A percentile compares a stretch with the other conserved stretches of the same genome.
phyloP scores from a whole-genome alignment of 176 grass and related monocot genomes.

The Aegilops sharonensis region DNA sequence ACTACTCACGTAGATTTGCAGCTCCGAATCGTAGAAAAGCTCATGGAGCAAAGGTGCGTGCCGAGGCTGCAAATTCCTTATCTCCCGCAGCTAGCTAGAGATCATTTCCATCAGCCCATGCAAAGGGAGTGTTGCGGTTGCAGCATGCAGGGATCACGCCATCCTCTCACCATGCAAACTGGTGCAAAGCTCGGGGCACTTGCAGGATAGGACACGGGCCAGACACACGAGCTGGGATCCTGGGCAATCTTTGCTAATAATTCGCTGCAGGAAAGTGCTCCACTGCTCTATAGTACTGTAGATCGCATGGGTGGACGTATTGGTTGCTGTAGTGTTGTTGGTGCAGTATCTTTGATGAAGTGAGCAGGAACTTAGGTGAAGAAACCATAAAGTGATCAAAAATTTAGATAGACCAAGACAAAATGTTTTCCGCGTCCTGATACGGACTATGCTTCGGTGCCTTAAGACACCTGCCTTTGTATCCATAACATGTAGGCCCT shows the following conservation, averaged over 20 bases:
- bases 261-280: background rate
- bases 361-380: background rate
- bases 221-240: background rate
- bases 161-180: background rate
- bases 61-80: constrained; percentile 29
- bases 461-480: no score
- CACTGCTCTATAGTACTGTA: background rate
- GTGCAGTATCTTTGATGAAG: background rate
- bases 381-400: no score
- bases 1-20: background rate
- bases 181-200: background rate
- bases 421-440: background rate
- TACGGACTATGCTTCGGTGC: no score
- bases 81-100: background rate
- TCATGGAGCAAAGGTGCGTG: background rate
- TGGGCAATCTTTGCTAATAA: background rate
- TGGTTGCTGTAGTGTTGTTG: background rate
- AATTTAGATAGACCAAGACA: background rate
- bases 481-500: no score
- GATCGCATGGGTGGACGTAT: background rate
- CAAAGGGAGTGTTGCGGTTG: background rate
- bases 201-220: background rate
- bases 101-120: background rate
- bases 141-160: background rate
- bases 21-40: constrained; percentile 31